Evolutionary conservation across 208 protist genomes (phyloP).

Genomic region (Wallacemonas sp.): DNA sequence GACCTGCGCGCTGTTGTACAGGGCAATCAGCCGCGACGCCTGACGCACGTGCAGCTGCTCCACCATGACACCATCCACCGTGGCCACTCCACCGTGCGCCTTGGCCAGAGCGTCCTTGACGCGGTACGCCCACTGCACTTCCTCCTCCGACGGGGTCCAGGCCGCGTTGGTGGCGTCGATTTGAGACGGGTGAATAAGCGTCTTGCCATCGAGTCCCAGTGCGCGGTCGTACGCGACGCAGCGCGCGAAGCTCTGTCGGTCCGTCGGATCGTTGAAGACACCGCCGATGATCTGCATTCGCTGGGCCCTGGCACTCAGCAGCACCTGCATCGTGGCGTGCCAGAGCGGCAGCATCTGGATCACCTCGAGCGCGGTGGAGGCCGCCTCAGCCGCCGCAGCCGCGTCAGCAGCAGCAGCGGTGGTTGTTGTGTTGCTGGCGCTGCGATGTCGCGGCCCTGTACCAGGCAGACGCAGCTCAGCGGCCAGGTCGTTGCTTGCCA

Average conservation of each 20-base stretch:
- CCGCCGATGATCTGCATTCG: constrained; percentile 76
- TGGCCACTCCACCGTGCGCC: constrained; percentile 33
- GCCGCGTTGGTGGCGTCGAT: constrained; percentile 60
- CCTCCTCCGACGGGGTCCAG: constrained; percentile 55
- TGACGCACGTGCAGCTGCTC: constrained; percentile 71
- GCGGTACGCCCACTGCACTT: constrained; percentile 66
- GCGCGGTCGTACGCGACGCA: constrained; percentile 46
- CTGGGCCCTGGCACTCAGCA: constrained; percentile 59
- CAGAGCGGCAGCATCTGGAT: constrained; percentile 41
- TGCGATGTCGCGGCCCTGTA: background rate
- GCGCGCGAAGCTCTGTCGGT: constrained; percentile 60
- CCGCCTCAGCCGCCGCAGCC: background rate
- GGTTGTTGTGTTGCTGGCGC: constrained; percentile 2
- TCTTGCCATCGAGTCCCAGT: constrained; percentile 85
- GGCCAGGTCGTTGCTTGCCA: constrained; percentile 64
- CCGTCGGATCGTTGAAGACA: constrained; percentile 74
- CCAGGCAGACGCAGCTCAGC: constrained; percentile 47
- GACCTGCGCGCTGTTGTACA: constrained; percentile 31
- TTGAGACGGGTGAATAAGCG: constrained; percentile 71
- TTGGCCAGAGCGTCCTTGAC: constrained; percentile 37
- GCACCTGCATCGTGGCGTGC: constrained; percentile 58
- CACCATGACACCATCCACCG: constrained; percentile 63
- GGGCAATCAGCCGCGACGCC: constrained; percentile 33
- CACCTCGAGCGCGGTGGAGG: constrained; percentile 21
- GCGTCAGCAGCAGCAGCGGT: background rate